Evolutionary conservation across 2,329 filamentous ascomycete genomes (phyloP).

Genomic region (Colletotrichum truncatum): DNA sequence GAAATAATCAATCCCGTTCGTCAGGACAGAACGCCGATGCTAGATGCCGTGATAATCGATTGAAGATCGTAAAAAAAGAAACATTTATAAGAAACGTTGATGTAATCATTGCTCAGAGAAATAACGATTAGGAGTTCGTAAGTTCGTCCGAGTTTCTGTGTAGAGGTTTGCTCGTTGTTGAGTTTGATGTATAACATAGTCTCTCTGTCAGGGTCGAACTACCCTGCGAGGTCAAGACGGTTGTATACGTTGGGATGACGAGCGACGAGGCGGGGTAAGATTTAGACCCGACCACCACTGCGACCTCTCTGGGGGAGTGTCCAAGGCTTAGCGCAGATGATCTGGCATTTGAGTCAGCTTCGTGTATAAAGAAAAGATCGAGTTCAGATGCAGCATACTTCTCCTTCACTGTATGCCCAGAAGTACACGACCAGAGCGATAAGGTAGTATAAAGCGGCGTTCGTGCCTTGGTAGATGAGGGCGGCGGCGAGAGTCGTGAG

Average conservation of each 20-base stretch:
- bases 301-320: constrained; percentile 68
- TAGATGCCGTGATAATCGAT: constrained; percentile 31
- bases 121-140: constrained; percentile 13
- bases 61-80: constrained; percentile 23
- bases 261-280: background rate
- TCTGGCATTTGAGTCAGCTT: constrained; percentile 50
- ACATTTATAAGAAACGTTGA: constrained; percentile 17
- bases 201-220: constrained; percentile 4
- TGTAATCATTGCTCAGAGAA: constrained; percentile 24
- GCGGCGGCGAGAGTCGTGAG: constrained; percentile 77
- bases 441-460: constrained; percentile 90
- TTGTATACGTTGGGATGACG: background rate
- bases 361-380: constrained; percentile 5
- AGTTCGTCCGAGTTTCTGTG: constrained; percentile 14
- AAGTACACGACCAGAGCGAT: constrained; percentile 90
- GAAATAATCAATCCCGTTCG: constrained; percentile 1
- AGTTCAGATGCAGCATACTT: constrained; percentile 63
- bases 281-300: constrained; percentile 32
- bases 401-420: constrained; percentile 96
- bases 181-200: background rate
- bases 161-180: background rate
- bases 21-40: constrained; percentile 30
- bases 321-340: constrained; percentile 76
- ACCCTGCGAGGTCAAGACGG: constrained; percentile 8
- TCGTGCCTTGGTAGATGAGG: constrained; percentile 91